phyloP scores from a whole-genome alignment of 2,329 filamentous ascomycete species.

The Tympanopsis confertula region DNA sequence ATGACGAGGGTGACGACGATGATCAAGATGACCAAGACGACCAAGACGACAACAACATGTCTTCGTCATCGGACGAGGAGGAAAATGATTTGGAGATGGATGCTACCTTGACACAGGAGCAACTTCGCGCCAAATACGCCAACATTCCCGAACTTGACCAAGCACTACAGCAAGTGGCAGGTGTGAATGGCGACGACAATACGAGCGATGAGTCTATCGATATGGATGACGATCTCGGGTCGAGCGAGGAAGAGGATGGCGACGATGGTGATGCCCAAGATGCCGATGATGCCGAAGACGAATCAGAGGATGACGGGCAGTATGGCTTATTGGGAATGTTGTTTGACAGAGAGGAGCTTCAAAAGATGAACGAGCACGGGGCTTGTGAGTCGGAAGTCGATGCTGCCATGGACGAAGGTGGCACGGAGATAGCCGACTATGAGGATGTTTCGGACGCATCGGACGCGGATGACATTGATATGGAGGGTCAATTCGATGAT shows the following conservation, averaged over 20 bases:
- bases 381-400: constrained; percentile 11
- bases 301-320: constrained; percentile 23
- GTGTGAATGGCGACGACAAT: constrained; percentile 25
- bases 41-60: constrained; percentile 49
- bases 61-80: constrained; percentile 48
- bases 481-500: too few relatives aligned
- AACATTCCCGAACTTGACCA: constrained; percentile 35
- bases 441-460: too few relatives aligned
- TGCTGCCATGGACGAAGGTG: constrained; percentile 13
- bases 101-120: constrained; percentile 57
- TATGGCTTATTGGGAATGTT: constrained; percentile 41
- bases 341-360: constrained; percentile 46
- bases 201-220: constrained; percentile 55
- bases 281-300: constrained; percentile 13
- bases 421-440: constrained; percentile 8
- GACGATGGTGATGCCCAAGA: constrained; percentile 29
- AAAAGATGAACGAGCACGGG: constrained; percentile 34
- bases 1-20: constrained; percentile 29
- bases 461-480: too few relatives aligned
- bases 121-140: constrained; percentile 58
- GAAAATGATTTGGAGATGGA: constrained; percentile 37
- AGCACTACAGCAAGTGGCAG: constrained; percentile 5
- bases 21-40: constrained; percentile 35
- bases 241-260: constrained; percentile 36
- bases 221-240: constrained; percentile 57